phyloP scores from a whole-genome alignment of 2,329 filamentous ascomycete species.

The Fusarium solani-melongenae region DNA sequence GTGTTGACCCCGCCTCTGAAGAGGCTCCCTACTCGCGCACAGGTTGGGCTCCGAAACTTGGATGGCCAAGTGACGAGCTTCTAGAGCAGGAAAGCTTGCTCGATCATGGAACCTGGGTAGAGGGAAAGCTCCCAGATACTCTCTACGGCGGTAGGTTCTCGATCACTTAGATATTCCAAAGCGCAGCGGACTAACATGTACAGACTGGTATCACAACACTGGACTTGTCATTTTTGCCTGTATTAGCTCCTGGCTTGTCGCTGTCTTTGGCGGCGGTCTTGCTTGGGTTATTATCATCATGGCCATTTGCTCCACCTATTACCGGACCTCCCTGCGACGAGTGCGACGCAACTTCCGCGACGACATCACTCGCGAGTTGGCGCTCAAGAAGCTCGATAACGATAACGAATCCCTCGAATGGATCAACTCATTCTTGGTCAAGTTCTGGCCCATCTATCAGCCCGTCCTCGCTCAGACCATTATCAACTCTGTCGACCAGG shows the following conservation, averaged over 20 bases:
- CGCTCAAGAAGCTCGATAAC: conserved; percentile 86
- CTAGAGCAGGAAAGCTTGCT: conserved; percentile 75
- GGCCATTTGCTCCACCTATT: conserved; percentile 93
- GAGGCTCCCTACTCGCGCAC: conserved; percentile 63
- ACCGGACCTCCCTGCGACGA: conserved; percentile 91
- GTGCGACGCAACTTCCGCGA: conserved; percentile 96
- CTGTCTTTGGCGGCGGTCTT: conserved; percentile 88
- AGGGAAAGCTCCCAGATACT: conserved; percentile 85
- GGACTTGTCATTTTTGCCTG: conserved; percentile 95
- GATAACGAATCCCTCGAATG: conserved; percentile 95
- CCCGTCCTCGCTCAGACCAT: conserved; percentile 93
- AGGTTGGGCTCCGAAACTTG: conserved; percentile 91
- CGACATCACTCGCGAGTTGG: conserved; percentile 89
- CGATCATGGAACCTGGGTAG: conserved; percentile 89
- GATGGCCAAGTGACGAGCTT: conserved; percentile 70
- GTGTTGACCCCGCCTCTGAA: conserved; percentile 63
- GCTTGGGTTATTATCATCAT: conserved; percentile 95
- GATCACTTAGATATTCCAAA: not conserved
- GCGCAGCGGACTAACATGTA: conserved; percentile 10
- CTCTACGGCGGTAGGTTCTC: conserved; percentile 80
- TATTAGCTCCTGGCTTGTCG: conserved; percentile 88
- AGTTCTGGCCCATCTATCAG: conserved; percentile 99
- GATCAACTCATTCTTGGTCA: conserved; percentile 98
- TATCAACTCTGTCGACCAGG: conserved; percentile 94
- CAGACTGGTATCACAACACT: conserved; percentile 98